Evolutionary conservation across 371 early-diverging fungal genomes (phyloP), one percentile per base, ranked within the genome.

Genomic region (Mortierella sp.): DNA sequence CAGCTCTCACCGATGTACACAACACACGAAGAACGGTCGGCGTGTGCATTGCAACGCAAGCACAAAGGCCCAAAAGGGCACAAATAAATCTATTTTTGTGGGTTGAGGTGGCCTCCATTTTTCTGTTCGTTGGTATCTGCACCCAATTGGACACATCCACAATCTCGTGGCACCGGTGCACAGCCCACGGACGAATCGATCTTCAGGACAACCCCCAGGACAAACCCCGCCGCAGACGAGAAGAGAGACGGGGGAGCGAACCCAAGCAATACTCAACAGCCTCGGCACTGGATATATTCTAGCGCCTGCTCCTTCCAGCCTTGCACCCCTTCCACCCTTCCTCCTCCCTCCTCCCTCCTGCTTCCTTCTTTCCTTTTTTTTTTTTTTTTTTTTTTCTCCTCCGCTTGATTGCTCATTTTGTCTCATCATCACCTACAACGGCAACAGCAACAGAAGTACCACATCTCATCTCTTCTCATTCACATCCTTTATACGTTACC

Each of bases 51-150:
- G 23, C 24, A 21, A 27, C 56, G 12, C 12, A 55, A 55, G 44
- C 43, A 42, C 56, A 44, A 55, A 55, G 43, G 56, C 43, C 56
- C 56, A 44, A 55, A 55, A 55, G 56, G 44, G 56, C 56, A 30
- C 26, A 30, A 34, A 24, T 48, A 1, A 34, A 34, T 34, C 37
- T 34, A 34, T 34, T 34, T 34, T 14, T 34, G 37, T 14, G 4
- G 14, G 37, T 1, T 34, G 34, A 24, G 19, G 26, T 46, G 17
- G 19, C 57, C 19, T 32, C 31, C 24, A 46, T 23, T 27, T 31
- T 26, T 28, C 9, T n/a, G n/a, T n/a, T 30, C 43, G 19, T 9
- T 15, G 3, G 11, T 34, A 34, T 34, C 7, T 34, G 34, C 34
- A 34, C 7, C 11, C 34, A 34, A 34, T 11, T 34, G 34, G 34